These are phyloP conservation scores for Casaregolazyma lundiana DNA, from an alignment of 1,139 yeast genomes.

Conservation along the genomic window DNA sequence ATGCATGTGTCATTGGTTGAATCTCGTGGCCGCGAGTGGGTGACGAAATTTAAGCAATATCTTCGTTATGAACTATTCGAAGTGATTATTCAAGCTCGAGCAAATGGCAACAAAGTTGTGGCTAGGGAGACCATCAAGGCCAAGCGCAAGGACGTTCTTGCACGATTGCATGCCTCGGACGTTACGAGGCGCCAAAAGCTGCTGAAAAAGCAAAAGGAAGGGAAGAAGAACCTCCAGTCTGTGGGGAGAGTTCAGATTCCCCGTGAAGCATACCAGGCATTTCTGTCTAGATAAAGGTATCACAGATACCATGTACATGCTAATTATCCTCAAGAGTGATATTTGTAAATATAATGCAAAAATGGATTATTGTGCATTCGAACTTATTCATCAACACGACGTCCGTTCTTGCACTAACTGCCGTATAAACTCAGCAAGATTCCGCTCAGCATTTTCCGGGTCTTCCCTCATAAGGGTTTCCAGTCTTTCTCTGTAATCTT, in stretches of 20 bases:
- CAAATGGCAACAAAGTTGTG: conserved; percentile 64
- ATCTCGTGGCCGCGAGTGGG: conserved; percentile 73
- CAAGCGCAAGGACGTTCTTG: conserved; percentile 86
- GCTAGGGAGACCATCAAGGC: conserved; percentile 95
- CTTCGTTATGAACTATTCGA: conserved; percentile 81
- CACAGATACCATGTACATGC: too few relatives aligned
- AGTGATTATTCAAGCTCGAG: conserved; percentile 87
- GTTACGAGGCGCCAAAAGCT: conserved; percentile 84
- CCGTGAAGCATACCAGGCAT: conserved; percentile 64
- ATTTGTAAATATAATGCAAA: background rate
- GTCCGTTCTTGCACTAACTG: background rate
- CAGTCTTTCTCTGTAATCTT: background rate
- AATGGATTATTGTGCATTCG: background rate
- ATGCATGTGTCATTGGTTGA: conserved; percentile 79
- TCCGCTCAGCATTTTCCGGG: background rate
- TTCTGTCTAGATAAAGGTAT: conserved; percentile 25
- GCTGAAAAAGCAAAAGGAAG: conserved; percentile 85
- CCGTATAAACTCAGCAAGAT: background rate
- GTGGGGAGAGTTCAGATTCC: conserved; percentile 74
- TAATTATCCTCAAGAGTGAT: too few relatives aligned
- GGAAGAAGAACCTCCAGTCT: conserved; percentile 79
- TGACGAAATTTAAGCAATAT: conserved; percentile 71
- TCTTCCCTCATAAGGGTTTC: background rate
- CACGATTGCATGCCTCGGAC: conserved; percentile 90
- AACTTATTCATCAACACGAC: background rate